Conservation (phyloP, 2,329 filamentous ascomycete species). For the Xylaria hypoxylon region DNA sequence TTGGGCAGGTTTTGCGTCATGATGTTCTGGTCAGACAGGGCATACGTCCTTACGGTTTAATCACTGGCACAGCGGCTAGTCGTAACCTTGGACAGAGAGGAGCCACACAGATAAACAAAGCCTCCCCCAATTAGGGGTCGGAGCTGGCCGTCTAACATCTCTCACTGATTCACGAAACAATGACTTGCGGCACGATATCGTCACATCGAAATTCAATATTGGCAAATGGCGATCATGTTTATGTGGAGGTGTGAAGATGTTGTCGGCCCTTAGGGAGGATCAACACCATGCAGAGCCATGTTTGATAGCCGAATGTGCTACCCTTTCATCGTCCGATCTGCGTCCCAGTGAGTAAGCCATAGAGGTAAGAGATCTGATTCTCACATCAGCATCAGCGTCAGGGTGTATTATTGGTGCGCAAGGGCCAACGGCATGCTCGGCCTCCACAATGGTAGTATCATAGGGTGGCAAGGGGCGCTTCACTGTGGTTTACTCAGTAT, state of each 20-base stretch:
- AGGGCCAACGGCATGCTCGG: constrained; percentile 15
- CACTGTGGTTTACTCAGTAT: constrained; percentile 29
- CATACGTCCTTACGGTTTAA: background rate
- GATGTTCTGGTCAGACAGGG: background rate
- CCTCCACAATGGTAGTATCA: constrained; percentile 23
- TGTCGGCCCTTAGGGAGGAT: constrained; percentile 29
- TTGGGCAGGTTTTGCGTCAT: constrained; percentile 34
- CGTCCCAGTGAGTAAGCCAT: constrained; percentile 24
- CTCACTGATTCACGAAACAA: constrained; percentile 9
- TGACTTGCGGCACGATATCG: constrained; percentile 2
- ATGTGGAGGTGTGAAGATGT: constrained; percentile 5
- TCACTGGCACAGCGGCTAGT: background rate
- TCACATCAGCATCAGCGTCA: constrained; percentile 37
- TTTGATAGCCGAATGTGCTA: constrained; percentile 37
- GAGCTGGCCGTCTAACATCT: constrained; percentile 20
- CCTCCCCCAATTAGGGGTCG: constrained; percentile 10
- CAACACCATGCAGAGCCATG: constrained; percentile 34
- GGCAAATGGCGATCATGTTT: constrained; percentile 17
- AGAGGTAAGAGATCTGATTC: constrained; percentile 30
- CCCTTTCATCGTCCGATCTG: constrained; percentile 38
- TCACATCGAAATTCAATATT: constrained; percentile 21
- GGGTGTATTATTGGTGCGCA: constrained; percentile 19
- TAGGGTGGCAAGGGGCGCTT: constrained; percentile 18
- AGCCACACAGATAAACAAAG: constrained; percentile 1
- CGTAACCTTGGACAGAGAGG: constrained; percentile 2